Base-by-base conservation (phyloP, 768 basidiomycete species). In the Amyloporia xantha region DNA sequence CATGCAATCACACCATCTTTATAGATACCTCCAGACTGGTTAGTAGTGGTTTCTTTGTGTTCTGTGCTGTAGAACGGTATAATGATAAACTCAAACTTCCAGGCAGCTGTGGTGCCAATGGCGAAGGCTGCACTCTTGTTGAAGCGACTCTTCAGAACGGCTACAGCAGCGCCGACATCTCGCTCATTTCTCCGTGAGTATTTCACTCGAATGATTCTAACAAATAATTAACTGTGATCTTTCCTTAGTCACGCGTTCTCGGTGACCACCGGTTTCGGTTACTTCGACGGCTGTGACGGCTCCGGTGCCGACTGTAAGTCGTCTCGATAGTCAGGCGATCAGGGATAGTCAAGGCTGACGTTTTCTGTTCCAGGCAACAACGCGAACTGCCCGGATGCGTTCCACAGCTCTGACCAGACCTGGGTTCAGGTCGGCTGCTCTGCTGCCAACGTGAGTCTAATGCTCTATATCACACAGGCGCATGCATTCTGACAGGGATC, bases 71-170 rank as follows among this genome's bases (percentile, higher is more conserved):
- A n/a, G n/a, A n/a, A n/a, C n/a, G n/a, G n/a, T n/a, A n/a, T n/a
- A n/a, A n/a, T n/a, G n/a, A n/a, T n/a, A n/a, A n/a, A n/a, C n/a
- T 15, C 30, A 43, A 5, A 5, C 23, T 15, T 43, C 6, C 37
- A 74, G 74, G 71, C 40, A 10, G 28, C 5, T 76, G 75, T 47
- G 35, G 48, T 2, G 45, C 49, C 27, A 76, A 76, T 48, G 74
- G 73, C 45, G 74, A 75, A 54, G 49, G 60, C 1, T 76, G 75
- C 51, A 63, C 64, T 1, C 59, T 73, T 5, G 15, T 76, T 21
- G 74, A 76, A 55, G 65, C 59, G 54, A 73, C 70, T 4, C 62
- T 76, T 49, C 55, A 57, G 49, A 72, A 76, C 48, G 73, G 72
- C 12, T 13, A 21, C 12, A 72, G 72, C 20, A 68, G 64, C 35